Conservation (phyloP, 495 filamentous ascomycete genomes). For the Penicillium cinerascens region DNA sequence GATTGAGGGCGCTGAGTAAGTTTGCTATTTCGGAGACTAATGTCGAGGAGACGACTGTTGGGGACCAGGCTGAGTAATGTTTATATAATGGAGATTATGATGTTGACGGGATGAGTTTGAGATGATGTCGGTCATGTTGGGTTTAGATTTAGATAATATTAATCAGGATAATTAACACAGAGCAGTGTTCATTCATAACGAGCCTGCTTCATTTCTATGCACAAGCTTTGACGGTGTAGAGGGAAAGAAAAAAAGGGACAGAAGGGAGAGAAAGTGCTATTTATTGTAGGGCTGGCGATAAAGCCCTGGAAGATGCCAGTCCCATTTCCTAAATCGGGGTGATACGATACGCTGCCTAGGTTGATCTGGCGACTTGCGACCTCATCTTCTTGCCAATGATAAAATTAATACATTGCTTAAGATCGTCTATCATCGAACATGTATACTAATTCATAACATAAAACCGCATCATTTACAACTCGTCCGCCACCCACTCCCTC, state of each 20-base stretch:
- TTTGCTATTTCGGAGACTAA: constrained; percentile 21
- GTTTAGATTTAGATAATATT: no score
- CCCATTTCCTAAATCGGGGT: background rate
- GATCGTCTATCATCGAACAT: background rate
- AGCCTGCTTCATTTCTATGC: background rate
- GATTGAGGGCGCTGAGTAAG: constrained; percentile 28
- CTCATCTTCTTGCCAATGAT: background rate
- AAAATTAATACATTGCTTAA: background rate
- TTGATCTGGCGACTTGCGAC: background rate
- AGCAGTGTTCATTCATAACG: no score
- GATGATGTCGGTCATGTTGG: no score
- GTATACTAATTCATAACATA: background rate
- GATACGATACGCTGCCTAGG: background rate
- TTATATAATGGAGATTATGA: no score
- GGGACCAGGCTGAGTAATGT: no score
- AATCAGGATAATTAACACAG: no score
- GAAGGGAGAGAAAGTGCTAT: background rate
- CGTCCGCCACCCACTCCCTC: constrained; percentile 42
- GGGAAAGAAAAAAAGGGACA: background rate
- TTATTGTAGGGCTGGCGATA: background rate
- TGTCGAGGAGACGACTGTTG: background rate
- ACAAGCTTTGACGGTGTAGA: background rate
- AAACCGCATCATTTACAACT: constrained; percentile 6
- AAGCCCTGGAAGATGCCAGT: background rate
- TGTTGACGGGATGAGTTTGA: no score